Evolutionary conservation across 768 basidiomycete species (phyloP), one percentile per base, ranked within the genome.

Genomic region (Suillus decipiens): DNA sequence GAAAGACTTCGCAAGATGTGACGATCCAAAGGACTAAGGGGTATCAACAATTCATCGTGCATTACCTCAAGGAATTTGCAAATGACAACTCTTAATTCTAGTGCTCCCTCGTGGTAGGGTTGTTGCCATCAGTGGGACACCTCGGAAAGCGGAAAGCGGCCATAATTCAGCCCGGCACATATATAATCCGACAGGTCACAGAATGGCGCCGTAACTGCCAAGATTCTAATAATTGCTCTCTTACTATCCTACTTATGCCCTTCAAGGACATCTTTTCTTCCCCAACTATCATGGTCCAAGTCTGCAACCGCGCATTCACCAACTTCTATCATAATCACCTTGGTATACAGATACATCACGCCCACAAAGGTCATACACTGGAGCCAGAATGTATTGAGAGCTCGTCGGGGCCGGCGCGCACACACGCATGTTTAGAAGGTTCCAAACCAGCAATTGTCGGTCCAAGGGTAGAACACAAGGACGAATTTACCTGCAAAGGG

Each of bases 401-500:
- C 59, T 77, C 73, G 61, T 76, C 75, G 41, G 75, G 75, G 34
- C 75, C 75, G 19, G 76, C 73, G 10, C 51, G 66, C 11, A 77
- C 75, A 2, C 75, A 76, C 41, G 61, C 66, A 39, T 57, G 55
- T 8, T 59, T 77, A 36, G 51, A 60, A 53, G 69, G 69, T 57
- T 72, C 67, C 28, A 59, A 62, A 28, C 76, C 70, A 14, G 61
- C 68, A 45, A 70, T 60, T 51, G 69, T 74, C 31, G 76, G 76
- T 11, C 75, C 76, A 5, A 76, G 76, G 53, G 73, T 76, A 9
- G 63, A 67, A n/a, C 78, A 76, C 66, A 76, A 72, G 6, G 76
- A 77, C 12, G 64, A 70, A 54, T 77, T 78, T 43, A 48, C 72
- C 33, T 77, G 76, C 66, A 70, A 71, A 50, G 77, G 77, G 24